phyloP scores from a whole-genome alignment of 1,284 basidiomycete species.

The Nidula niveotomentosa region DNA sequence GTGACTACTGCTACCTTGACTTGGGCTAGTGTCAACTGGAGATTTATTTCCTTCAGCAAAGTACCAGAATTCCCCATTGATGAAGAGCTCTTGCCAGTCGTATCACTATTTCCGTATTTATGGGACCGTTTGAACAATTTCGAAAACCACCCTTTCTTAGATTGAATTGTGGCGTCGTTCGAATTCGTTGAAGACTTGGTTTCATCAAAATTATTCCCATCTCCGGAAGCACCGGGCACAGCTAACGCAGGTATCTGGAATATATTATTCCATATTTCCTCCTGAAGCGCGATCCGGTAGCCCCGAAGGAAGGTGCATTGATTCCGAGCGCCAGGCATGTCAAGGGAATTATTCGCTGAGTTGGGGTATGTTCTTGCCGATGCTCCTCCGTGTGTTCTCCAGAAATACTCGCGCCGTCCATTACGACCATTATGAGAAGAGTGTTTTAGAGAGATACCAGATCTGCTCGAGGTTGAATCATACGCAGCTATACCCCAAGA shows the following conservation, averaged over 20 bases:
- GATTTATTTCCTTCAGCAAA: background rate
- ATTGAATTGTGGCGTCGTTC: background rate
- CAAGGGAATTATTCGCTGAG: background rate
- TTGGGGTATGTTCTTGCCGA: background rate
- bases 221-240: background rate
- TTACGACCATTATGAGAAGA: background rate
- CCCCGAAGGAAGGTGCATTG: constrained; percentile 19
- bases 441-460: background rate
- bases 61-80: background rate
- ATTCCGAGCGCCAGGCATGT: constrained; percentile 8
- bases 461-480: background rate
- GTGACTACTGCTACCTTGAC: background rate
- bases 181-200: background rate
- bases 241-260: background rate
- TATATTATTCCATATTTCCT: background rate
- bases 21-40: background rate
- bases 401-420: background rate
- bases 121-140: background rate
- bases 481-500: constrained; percentile 21
- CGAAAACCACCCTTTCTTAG: background rate
- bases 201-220: background rate
- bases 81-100: background rate
- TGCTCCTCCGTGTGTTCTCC: background rate
- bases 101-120: background rate
- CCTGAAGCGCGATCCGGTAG: constrained; percentile 13